phyloP scores from a whole-genome alignment of 2,329 filamentous ascomycete genomes.

The Hypocrella siamensis region DNA sequence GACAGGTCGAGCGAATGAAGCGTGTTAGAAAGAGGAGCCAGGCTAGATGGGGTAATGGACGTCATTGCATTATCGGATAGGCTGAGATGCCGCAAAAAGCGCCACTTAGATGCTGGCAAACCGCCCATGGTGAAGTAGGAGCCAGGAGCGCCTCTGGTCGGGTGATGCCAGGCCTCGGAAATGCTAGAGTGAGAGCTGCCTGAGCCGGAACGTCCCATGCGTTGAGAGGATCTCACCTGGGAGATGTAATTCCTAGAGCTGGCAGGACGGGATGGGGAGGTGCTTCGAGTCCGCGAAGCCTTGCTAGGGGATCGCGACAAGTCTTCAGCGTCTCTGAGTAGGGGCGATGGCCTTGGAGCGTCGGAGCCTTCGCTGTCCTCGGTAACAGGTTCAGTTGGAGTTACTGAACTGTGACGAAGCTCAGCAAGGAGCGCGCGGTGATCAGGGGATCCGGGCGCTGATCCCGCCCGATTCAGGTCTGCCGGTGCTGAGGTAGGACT shows the following conservation, averaged over 20 bases:
- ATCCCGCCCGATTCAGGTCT: slow-evolving; percentile 52
- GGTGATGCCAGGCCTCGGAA: slow-evolving; percentile 46
- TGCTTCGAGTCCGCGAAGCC: slow-evolving; percentile 48
- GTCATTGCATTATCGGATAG: slow-evolving; percentile 85
- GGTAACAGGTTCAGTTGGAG: slow-evolving; percentile 32
- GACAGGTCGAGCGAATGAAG: slow-evolving; percentile 88
- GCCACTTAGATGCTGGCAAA: slow-evolving; percentile 80
- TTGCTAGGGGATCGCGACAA: slow-evolving; percentile 24
- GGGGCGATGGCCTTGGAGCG: slow-evolving; percentile 24
- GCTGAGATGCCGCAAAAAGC: slow-evolving; percentile 82
- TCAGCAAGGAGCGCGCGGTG: slow-evolving; percentile 30
- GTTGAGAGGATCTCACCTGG: slow-evolving; percentile 52
- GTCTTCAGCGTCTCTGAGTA: slow-evolving; percentile 31
- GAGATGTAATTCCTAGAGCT: slow-evolving; percentile 59
- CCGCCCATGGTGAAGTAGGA: slow-evolving; percentile 59
- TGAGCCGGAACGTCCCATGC: slow-evolving; percentile 74
- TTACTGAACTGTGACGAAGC: slow-evolving; percentile 43
- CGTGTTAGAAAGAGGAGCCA: slow-evolving; percentile 72
- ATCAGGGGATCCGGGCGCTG: slow-evolving; percentile 49
- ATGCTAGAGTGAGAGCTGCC: slow-evolving; percentile 80
- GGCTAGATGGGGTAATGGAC: slow-evolving; percentile 56
- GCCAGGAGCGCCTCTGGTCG: slow-evolving; percentile 55
- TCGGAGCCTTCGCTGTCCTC: slow-evolving; percentile 21
- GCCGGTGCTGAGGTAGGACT: slow-evolving; percentile 49
- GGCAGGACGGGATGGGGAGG: slow-evolving; percentile 62